Base-by-base conservation (phyloP, 2,329 filamentous ascomycete species). In the Trichothecium sympodiale region DNA sequence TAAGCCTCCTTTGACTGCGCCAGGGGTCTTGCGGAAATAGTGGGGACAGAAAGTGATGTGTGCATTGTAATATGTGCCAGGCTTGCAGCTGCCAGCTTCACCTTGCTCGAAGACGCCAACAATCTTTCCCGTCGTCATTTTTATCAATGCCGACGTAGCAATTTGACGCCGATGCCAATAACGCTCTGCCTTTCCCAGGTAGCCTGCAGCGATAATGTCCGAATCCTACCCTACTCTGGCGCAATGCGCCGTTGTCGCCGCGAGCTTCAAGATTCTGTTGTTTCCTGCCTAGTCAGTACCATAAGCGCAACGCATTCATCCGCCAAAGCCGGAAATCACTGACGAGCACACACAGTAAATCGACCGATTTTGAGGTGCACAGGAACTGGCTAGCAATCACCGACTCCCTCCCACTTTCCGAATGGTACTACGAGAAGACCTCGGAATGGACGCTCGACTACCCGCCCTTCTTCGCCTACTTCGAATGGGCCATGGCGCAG, bases 391-490 rank as follows among this genome's bases (percentile, higher is more conserved):
- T 98, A 29, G 91, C 91, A 43, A 86, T 96, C 48, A 96, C 91
- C 4, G 71, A 94, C 61, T 94, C 83, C 42, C 71, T 96, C 15
- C 84, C 89, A 3, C 62, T 88, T 34, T 77, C 83, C 57, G 70
- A 93, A 47, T 98, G 91, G 91, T 98, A 98, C 62, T 88, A 81
- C 54, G 91, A 98, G 69, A 82, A 88, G 63, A 94, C 88, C 2
- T 98, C 91, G 40, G 86, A 96, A 85, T 98, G 91, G 91, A 98
- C 91, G 0, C 80, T 98, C 52, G 91, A 98, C 64, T 98, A 98
- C 56, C 91, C 91, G 23, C 91, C 91, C 7, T 95, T 96, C 63
- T 98, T 98, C 54, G 91, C 91, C 47, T 88, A 83, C 56, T 95
- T 96, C 62, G 91, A 98, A 69, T 96, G 86, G 86, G 56, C 78